A percentile compares a stretch with the other conserved stretches of the same genome.
Evolutionary conservation across 441 rosid species (phyloP).

Genomic region (Kokia cookei): DNA sequence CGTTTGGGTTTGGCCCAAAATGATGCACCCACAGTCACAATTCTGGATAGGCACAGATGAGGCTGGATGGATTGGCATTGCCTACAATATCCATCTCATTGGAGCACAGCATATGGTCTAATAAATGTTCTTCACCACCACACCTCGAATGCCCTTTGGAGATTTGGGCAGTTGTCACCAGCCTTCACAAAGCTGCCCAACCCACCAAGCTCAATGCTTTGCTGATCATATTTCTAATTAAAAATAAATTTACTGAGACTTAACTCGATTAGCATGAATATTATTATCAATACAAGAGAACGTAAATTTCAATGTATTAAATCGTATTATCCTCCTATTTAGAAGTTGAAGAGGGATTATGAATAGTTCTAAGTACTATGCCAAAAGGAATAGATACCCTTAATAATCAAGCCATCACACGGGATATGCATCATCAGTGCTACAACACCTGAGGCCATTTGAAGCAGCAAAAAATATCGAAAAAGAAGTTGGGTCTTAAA

Average conservation of each 20-base stretch:
- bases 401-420: no score
- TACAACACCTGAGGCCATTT: not conserved
- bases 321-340: no score
- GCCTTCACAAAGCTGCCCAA: conserved; percentile 70
- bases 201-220: conserved; percentile 72
- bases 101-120: conserved; percentile 46
- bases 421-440: no score
- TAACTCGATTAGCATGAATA: no score
- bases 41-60: no score
- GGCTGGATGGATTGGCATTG: no score
- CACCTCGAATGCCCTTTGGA: conserved; percentile 50
- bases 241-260: no score
- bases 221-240: conserved; percentile 39
- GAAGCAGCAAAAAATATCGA: not conserved
- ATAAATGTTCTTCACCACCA: conserved; percentile 97
- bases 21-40: no score
- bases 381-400: no score
- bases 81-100: conserved; percentile 16
- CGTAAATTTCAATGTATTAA: rapidly evolving
- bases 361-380: no score
- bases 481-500: not conserved
- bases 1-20: no score
- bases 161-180: conserved; percentile 83
- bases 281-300: no score
- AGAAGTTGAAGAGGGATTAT: rapidly evolving